Base-by-base conservation (phyloP, 768 basidiomycete genomes). In the Boletus sp. region DNA sequence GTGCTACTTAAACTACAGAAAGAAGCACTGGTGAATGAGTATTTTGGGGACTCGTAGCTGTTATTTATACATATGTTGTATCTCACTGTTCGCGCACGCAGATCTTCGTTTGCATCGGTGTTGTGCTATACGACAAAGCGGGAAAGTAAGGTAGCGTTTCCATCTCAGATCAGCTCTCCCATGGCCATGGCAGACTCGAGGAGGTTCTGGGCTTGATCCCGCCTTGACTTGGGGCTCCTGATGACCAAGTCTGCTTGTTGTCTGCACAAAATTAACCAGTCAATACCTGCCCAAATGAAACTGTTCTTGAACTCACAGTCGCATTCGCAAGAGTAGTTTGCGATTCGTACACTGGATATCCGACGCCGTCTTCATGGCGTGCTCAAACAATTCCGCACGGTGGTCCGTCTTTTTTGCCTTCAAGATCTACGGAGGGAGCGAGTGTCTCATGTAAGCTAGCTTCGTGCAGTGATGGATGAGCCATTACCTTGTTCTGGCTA, bases 181-280 rank as follows among this genome's bases (percentile, higher is more conserved):
- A 62, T 40, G 21, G n/a, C 37, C 23, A 54, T 54, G 0, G 63
- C 42, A 10, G 64, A 56, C 14, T 68, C 67, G 5, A 62, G 51
- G 1, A 56, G n/a, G 14, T 5, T 50, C 50, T 52, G 54, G 2
- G 41, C 38, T 34, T 66, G 64, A 3, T 71, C 68, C 14, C 68
- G 57, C 43, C 64, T 61, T 37, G 57, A 72, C 60, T 87, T 87
- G 1, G 84, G 83, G 14, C 79, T 70, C 64, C 83, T 90, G 53
- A 92, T 82, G 17, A 88, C 72, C 15, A 93, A 74, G 34, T 92
- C 91, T 9, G 88, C 85, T 75, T 92, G 89, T 74, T 91, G 85
- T 53, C 91, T 92, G 53, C 11, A 49, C 8, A 7, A 27, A 34
- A 30, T n/a, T 17, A 39, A n/a, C 19, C 0, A n/a, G 29, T 47